Conservation (phyloP, 352 stramenopile species). For the Phytopythium oedochilum region DNA sequence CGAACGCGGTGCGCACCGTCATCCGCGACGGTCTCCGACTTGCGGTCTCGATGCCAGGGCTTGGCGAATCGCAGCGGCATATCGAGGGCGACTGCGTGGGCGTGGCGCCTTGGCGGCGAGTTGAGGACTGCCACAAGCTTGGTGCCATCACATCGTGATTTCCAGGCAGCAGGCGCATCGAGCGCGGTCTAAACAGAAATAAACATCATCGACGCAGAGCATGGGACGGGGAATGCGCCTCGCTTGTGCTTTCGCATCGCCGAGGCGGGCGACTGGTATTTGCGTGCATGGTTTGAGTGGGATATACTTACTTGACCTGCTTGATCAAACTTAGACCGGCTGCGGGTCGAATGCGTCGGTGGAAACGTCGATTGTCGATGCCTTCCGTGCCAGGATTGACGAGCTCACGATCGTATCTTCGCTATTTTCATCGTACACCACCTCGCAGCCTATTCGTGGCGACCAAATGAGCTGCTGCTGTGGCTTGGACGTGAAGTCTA, state of each 20-base stretch:
- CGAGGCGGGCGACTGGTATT: not conserved
- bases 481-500: no score
- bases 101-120: not conserved
- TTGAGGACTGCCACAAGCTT: constrained; percentile 1
- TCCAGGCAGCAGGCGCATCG: not conserved
- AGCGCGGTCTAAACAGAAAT: not conserved
- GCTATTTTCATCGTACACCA: not conserved
- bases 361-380: not conserved
- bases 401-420: not conserved
- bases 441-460: no score
- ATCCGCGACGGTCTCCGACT: not conserved
- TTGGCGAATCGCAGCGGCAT: constrained; percentile 3
- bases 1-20: not conserved
- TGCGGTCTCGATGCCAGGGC: not conserved
- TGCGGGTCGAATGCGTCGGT: not conserved
- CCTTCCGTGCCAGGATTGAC: no score
- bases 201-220: not conserved
- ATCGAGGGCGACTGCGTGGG: not conserved
- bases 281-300: not conserved
- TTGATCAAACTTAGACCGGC: not conserved
- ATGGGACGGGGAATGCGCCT: not conserved
- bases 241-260: not conserved
- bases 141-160: not conserved
- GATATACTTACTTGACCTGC: no score
- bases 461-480: no score